Base-by-base conservation (phyloP, 2,329 filamentous ascomycete genomes). In the Helicocarpus griseus region DNA sequence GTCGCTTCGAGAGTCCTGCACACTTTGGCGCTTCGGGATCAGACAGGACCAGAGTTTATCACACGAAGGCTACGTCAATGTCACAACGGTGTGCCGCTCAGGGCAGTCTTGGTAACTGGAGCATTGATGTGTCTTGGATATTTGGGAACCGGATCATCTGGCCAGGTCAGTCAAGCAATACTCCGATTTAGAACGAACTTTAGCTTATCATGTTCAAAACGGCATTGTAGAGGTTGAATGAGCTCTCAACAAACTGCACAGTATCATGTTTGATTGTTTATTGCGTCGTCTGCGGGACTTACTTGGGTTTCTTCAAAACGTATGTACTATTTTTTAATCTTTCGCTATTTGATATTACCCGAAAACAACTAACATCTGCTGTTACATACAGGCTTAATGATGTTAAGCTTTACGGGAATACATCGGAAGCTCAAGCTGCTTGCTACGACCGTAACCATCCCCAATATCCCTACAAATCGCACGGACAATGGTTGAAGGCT, bases 191-290 rank as follows among this genome's bases (percentile, higher is more conserved):
- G 1, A 17, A 45, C 31, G n/a, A 31, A 31, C 24, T 19, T 11
- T 14, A 19, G 38, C 4, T 24, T 8, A 45, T 24, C 8, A 39
- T 47, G 17, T 54, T 62, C 41, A 57, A 38, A 54, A 17, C 24
- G 14, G 22, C 41, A 38, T 29, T 21, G 40, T 49, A 71, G 69
- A 59, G 67, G 31, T 54, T 72, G 26, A 60, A 61, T 17, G 69
- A 71, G 52, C 61, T 73, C 13, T 64, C 64, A 65, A 69, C 68
- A 28, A 55, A 63, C 26, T 71, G 61, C 14, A 65, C 65, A 0
- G 65, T 69, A 2, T 70, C 69, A 11, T 69, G 64, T 55, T 57
- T 72, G n/a, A 67, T 72, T 39, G 68, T 71, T 2, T 73, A 71
- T 44, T 58, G 61, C 19, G 63, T 65, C 13, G 69, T 73, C 14